Evolutionary conservation across 2,329 filamentous ascomycete genomes (phyloP), one percentile per base, ranked within the genome.

Genomic region (Penicillium corylophilum): DNA sequence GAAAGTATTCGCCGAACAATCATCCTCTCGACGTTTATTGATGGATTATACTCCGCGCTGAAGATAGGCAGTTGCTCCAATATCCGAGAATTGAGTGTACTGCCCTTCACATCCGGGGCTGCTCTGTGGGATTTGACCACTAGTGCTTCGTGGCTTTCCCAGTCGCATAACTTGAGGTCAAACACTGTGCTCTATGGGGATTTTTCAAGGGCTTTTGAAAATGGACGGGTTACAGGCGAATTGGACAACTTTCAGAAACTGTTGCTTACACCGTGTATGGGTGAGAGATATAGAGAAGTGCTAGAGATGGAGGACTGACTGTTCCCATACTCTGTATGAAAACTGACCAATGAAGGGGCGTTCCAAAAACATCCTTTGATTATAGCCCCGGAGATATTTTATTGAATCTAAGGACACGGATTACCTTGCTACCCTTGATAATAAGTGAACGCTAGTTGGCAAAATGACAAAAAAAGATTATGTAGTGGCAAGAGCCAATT

Each of bases 1-100:
- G 55, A 57, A 13, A 54, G 55, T 28, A 39, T 46, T 29, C 48
- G 55, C 39, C 55, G 56, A 43, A 60, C 56, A 42, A 50, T 54
- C 6, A 51, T 56, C n/a, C 24, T 56, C 24, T 48, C 51, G 10
- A 4, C 20, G 0, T 13, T 56, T 10, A 41, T 56, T 23, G 51
- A 51, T 12, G 39, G 43, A 7, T 20, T 56, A 10, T 56, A 51
- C 26, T 46, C 40, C 13, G 24, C 24, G 20, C 35, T 54, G 24
- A 51, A 55, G 22, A 1, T 24, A 3, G 53, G 53, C 9, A 29
- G 29, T 18, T 55, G 53, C 33, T 12, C 43, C 1, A 22, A 46
- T 22, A 43, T 44, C 2, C 40, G 43, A 31, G 22, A 13, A 2
- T 29, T 55, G 24, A 52, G 53, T 20, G 33, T 55, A 16, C 33